Evolutionary conservation across 495 filamentous ascomycete genomes (phyloP), one percentile per base, ranked within the genome.

Genomic region (Penicillium coffeae): DNA sequence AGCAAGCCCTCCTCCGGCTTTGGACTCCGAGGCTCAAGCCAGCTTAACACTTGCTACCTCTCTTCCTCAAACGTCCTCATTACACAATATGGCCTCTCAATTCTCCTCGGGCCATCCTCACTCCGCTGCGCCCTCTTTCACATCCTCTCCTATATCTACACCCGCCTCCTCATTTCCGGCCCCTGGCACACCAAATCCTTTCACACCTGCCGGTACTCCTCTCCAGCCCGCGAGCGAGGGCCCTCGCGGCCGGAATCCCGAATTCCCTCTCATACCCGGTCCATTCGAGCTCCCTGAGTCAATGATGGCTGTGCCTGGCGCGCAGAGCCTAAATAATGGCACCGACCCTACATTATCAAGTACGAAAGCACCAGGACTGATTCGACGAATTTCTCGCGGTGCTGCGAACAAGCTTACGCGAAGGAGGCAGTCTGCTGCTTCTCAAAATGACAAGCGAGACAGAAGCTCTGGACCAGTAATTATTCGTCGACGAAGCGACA

Each of bases 381-480:
- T 88, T 52, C 75, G 85, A 35, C 69, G 83, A 47, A 73, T 87
- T 19, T 88, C 85, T 3, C 72, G 77, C n/a, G 81, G 83, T 21
- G 82, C 82, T 3, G 75, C 75, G 32, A 84, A 78, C 55, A 85
- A 80, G 49, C 68, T 86, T 19, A 75, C 66, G 4, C 65, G 80
- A 35, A 79, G 90, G 44, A 81, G 86, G 41, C 78, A 81, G 43
- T 93, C 90, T 5, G 85, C 86, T 13, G 25, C 42, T 0, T 83
- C 83, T 5, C 75, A 86, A 32, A 76, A 83, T 16, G 83, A 83
- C 47, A 88, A 81, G 59, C 82, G 89, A 20, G 90, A 96, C 58
- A 84, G 84, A 25, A 96, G 90, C 63, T 85, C 85, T 19, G 93
- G 93, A 0, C 93, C 93, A 2, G 85, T 92, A 20, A 84, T 95